Evolutionary conservation across 768 basidiomycete genomes (phyloP).

Genomic region (Russula emetica): DNA sequence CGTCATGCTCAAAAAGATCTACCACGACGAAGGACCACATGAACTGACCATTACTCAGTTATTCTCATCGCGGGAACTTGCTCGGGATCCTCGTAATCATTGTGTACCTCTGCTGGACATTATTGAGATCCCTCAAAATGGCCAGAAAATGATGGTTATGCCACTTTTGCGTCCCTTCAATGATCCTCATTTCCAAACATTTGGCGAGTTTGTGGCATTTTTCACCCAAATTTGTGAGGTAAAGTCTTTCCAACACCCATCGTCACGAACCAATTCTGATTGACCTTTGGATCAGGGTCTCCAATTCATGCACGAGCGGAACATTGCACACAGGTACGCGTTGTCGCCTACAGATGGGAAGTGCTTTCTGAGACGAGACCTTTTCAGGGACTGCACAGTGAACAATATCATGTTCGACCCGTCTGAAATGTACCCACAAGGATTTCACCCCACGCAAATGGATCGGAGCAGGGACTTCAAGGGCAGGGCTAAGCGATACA

Average conservation of each 20-base stretch:
- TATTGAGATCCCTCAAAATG: slow-evolving; percentile 19
- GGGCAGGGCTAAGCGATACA: slow-evolving; percentile 22
- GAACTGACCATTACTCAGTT: slow-evolving; percentile 18
- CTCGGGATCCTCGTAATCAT: slow-evolving; percentile 29
- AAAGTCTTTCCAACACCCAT: not conserved
- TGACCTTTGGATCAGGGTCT: slow-evolving; percentile 23
- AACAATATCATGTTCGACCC: slow-evolving; percentile 26
- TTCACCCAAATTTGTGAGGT: slow-evolving; percentile 31
- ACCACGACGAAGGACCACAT: not conserved
- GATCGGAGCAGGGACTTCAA: slow-evolving; percentile 7
- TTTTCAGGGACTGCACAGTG: slow-evolving; percentile 15
- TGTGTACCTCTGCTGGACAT: slow-evolving; percentile 29
- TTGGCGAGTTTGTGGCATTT: slow-evolving; percentile 31
- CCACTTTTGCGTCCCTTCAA: slow-evolving; percentile 28
- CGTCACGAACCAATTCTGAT: not conserved
- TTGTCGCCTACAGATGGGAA: not conserved
- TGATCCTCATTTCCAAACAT: slow-evolving; percentile 30
- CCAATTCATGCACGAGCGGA: slow-evolving; percentile 29
- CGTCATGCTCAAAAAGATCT: slow-evolving; percentile 28
- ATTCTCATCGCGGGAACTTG: slow-evolving; percentile 18
- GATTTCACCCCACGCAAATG: slow-evolving; percentile 18
- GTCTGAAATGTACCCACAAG: slow-evolving; percentile 13
- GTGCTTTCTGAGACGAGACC: not conserved
- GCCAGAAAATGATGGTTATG: slow-evolving; percentile 26
- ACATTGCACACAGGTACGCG: slow-evolving; percentile 30